Percentiles rank a stretch among this genome's conserved stretches.
Evolutionary conservation across 2,329 filamentous ascomycete species (phyloP).

Genomic region (Hymenoscyphus scutula): DNA sequence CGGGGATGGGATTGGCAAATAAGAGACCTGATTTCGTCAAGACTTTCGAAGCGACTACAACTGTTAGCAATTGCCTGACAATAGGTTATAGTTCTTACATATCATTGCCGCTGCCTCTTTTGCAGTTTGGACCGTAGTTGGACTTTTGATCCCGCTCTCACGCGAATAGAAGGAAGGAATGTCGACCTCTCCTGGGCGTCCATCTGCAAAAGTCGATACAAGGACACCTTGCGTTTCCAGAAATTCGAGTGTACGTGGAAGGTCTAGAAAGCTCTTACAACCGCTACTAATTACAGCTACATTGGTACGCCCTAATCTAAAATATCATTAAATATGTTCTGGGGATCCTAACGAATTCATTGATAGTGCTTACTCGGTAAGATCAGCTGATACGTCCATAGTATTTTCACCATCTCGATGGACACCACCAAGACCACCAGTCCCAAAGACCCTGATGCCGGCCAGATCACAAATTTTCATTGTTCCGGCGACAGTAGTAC

Average conservation of each 20-base stretch:
- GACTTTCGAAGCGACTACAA: not conserved
- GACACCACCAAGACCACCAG: slow-evolving; percentile 90
- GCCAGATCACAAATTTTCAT: slow-evolving; percentile 86
- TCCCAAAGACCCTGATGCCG: slow-evolving; percentile 90
- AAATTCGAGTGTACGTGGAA: slow-evolving; percentile 80
- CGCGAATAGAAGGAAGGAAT: slow-evolving; percentile 93
- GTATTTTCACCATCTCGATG: slow-evolving; percentile 83
- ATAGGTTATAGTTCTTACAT: slow-evolving; percentile 46
- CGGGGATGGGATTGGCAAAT: slow-evolving; percentile 79
- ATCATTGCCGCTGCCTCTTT: slow-evolving; percentile 87
- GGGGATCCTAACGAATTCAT: not conserved
- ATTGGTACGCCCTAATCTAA: slow-evolving; percentile 71
- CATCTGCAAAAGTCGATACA: slow-evolving; percentile 88
- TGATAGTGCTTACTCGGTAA: slow-evolving; percentile 64
- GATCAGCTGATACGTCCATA: slow-evolving; percentile 92
- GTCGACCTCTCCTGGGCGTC: slow-evolving; percentile 67
- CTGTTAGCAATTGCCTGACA: not conserved
- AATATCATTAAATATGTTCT: not conserved
- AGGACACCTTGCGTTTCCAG: slow-evolving; percentile 71
- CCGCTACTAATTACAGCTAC: slow-evolving; percentile 87
- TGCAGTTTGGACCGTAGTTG: slow-evolving; percentile 70
- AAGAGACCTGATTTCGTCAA: slow-evolving; percentile 62
- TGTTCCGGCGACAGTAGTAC: slow-evolving; percentile 90
- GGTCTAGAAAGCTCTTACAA: slow-evolving; percentile 95
- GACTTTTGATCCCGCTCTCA: slow-evolving; percentile 80